phyloP scores from a whole-genome alignment of 345 rosid genomes.

The Kernera saxatilis region DNA sequence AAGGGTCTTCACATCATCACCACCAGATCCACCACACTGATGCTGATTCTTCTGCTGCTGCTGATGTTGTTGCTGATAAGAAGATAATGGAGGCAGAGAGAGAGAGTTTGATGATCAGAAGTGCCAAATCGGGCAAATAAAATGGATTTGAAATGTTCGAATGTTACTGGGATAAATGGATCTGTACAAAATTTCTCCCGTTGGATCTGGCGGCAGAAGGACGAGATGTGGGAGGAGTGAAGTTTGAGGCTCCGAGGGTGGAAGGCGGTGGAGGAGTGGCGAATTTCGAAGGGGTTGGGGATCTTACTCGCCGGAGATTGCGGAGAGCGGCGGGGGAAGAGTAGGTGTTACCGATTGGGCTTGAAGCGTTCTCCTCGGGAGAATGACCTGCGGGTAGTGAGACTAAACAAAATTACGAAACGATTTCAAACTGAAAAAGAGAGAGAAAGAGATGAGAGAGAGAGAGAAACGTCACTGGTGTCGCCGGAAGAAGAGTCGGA shows the following conservation, averaged over 20 bases:
- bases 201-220: conserved; percentile 32
- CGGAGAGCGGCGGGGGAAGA: conserved; percentile 50
- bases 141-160: no score
- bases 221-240: conserved; percentile 48
- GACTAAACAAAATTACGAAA: neutral
- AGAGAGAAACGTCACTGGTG: conserved; percentile 37
- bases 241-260: conserved; percentile 37
- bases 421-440: neutral
- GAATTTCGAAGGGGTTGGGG: conserved; percentile 32
- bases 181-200: conserved; percentile 18
- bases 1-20: no score
- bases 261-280: conserved; percentile 39
- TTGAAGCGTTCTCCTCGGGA: conserved; percentile 56
- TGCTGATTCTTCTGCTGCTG: no score
- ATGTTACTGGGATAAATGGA: no score
- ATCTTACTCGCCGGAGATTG: conserved; percentile 23
- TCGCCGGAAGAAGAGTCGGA: conserved; percentile 55
- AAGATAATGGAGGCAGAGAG: no score
- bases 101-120: no score
- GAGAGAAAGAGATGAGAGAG: neutral
- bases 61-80: no score
- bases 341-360: conserved; percentile 58
- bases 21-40: no score
- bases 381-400: conserved; percentile 50
- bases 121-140: no score